Evolutionary conservation across 768 basidiomycete species (phyloP).

Genomic region (Russula sp.): DNA sequence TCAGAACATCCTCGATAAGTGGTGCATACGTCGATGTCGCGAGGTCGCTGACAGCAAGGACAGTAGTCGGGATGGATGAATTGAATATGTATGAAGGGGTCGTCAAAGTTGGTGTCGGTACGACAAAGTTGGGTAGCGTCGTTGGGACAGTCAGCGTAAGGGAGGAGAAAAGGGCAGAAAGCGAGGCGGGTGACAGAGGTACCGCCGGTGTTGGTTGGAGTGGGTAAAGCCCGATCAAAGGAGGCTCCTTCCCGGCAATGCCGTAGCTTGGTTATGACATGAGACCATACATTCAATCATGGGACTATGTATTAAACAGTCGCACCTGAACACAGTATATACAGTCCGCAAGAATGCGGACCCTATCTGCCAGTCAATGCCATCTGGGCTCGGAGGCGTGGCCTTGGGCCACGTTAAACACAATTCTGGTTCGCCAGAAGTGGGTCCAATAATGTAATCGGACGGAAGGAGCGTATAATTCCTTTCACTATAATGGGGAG

Average conservation of each 20-base stretch:
- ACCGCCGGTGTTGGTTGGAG: conserved; percentile 38
- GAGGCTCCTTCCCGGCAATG: conserved; percentile 64
- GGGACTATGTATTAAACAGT: neutral
- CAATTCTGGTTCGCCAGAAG: conserved; percentile 51
- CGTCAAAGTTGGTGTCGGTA: conserved; percentile 56
- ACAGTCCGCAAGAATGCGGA: conserved; percentile 65
- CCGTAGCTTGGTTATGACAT: conserved; percentile 49
- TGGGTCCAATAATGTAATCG: conserved; percentile 71
- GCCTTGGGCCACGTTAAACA: conserved; percentile 75
- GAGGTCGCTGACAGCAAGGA: conserved; percentile 48
- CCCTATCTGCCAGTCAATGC: conserved; percentile 79
- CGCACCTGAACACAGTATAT: conserved; percentile 69
- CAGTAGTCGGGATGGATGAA: conserved; percentile 43
- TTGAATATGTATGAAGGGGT: conserved; percentile 65
- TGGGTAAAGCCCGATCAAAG: conserved; percentile 71
- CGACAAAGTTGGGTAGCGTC: conserved; percentile 61
- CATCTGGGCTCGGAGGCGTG: conserved; percentile 56
- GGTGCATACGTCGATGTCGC: conserved; percentile 67
- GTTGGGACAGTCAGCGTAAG: conserved; percentile 58
- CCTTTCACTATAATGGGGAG: conserved; percentile 28
- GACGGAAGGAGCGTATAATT: conserved; percentile 63
- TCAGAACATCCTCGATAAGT: conserved; percentile 31
- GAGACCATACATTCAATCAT: neutral
- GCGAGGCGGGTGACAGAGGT: conserved; percentile 29
- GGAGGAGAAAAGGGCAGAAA: conserved; percentile 51